Base-by-base conservation (phyloP, 164 flowering plant genomes). In the Macadamia tetraphylla region DNA sequence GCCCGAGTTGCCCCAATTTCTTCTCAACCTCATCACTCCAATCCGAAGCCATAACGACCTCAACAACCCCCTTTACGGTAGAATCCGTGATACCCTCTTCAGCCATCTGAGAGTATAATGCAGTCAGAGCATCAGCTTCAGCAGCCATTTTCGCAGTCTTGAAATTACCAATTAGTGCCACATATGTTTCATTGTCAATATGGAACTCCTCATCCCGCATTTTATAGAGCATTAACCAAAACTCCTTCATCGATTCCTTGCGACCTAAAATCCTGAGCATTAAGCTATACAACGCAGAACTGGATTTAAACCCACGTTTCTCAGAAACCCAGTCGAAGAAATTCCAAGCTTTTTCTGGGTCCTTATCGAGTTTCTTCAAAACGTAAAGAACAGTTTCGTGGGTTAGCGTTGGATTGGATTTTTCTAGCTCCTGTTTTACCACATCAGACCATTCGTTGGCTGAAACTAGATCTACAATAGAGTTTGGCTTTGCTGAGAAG, bases 331-430 rank as follows among this genome's bases (percentile, higher is more conserved):
- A 90, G 6, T 80, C 75, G 78, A 87, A 87, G 64, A 89, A 87
- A 65, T 14, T 64, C 10, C 56, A 77, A 15, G 86, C 85, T 64
- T 83, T 87, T 69, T 71, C 29, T 29, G 90, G 90, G 73, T 76
- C 74, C 43, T 78, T 83, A 29, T 81, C 81, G 1, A 90, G 76
- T 66, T 78, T 80, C 80, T 79, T 88, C 80, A 91, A 68, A 66
- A 86, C 79, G 64, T 89, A 91, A 29, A 88, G 18, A 48, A 86
- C 84, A 64, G 77, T 70, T 69, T 87, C 96, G 65, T 87, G 92
- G 73, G 79, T 82, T 65, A 77, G 42, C 2, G 9, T 18, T n/a
- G 83, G 69, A 42, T 64, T 66, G 0, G 66, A 73, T 9, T 64
- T 62, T 13, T 70, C 76, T 56, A 88, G 73, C 74, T 83, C 76